Evolutionary conservation across 768 basidiomycete genomes (phyloP).

Genomic region (Boletus huronensis): DNA sequence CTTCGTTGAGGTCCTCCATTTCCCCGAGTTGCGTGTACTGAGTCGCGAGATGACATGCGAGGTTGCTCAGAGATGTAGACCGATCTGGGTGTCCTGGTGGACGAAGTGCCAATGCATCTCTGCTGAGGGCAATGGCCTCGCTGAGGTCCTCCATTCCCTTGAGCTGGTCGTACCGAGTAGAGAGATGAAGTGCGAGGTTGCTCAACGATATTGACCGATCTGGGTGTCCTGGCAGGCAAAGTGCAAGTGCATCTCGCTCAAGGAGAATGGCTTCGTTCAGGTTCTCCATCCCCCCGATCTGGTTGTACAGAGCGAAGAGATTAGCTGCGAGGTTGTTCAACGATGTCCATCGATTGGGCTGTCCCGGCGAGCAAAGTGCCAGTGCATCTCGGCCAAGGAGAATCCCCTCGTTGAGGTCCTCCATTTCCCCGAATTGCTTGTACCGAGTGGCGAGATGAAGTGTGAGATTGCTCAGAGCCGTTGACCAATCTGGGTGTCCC

Average conservation of each 20-base stretch:
- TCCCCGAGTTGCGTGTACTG: not conserved
- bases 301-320: not conserved
- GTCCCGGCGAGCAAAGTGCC: not conserved
- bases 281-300: not conserved
- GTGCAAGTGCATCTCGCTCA: not conserved
- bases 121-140: not conserved
- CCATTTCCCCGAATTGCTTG: too few relatives aligned
- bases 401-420: too few relatives aligned
- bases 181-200: not conserved
- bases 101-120: not conserved
- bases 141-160: not conserved
- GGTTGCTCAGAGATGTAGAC: not conserved
- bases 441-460: too few relatives aligned
- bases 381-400: not conserved
- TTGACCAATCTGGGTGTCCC: not conserved
- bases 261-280: not conserved
- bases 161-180: not conserved
- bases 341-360: not conserved
- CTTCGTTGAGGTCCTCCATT: not conserved
- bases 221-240: not conserved
- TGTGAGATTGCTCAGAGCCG: too few relatives aligned
- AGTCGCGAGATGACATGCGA: not conserved
- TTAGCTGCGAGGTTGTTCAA: not conserved
- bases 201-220: not conserved
- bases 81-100: not conserved